Conservation (phyloP, 1,139 yeast species). For the Nakaseomyces kungkrabaensis region DNA sequence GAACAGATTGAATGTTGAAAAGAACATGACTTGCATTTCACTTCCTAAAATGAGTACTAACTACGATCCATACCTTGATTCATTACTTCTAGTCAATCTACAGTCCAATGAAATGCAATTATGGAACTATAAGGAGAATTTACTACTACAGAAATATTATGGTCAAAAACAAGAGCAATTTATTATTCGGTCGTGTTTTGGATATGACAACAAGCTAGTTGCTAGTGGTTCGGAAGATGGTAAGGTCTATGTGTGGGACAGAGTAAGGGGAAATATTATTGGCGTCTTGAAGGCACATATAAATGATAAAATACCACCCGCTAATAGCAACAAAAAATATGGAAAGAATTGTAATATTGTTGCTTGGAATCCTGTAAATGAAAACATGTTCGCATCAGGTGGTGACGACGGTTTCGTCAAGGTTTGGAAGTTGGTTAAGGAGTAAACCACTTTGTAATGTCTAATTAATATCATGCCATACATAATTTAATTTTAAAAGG, state of each 20-base stretch:
- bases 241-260: conserved; percentile 70
- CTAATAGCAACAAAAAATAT: conserved; percentile 11
- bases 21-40: conserved; percentile 40
- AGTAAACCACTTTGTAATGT: conserved; percentile 4
- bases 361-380: conserved; percentile 54
- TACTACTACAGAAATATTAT: conserved; percentile 48
- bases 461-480: background rate
- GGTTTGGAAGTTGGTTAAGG: conserved; percentile 47
- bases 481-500: background rate
- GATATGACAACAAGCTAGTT: conserved; percentile 59
- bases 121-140: conserved; percentile 51
- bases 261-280: conserved; percentile 59
- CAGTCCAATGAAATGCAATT: conserved; percentile 74
- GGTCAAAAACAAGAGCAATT: conserved; percentile 67
- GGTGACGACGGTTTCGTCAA: conserved; percentile 70
- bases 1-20: conserved; percentile 29
- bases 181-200: conserved; percentile 72
- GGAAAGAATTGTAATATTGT: conserved; percentile 36
- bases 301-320: conserved; percentile 8
- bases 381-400: conserved; percentile 65
- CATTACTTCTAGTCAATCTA: conserved; percentile 48
- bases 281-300: conserved; percentile 55
- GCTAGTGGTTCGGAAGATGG: conserved; percentile 83
- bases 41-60: conserved; percentile 25
- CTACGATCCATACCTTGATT: conserved; percentile 7